Evolutionary conservation across 2,329 filamentous ascomycete genomes (phyloP).

Genomic region (Aspergillus unguis): DNA sequence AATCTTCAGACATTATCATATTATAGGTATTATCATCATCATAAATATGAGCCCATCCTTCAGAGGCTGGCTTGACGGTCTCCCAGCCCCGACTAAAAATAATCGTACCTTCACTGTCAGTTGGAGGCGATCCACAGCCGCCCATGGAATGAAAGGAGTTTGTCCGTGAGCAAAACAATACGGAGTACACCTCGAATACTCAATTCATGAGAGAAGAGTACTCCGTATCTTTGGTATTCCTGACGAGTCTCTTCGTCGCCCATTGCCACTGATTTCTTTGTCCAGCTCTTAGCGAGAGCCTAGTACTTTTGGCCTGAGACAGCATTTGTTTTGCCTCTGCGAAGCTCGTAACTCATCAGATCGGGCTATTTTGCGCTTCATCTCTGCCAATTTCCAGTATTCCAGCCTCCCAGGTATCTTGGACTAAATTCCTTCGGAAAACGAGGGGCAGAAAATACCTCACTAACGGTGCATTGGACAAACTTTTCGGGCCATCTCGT

Average conservation of each 20-base stretch:
- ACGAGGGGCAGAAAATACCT: constrained; percentile 4
- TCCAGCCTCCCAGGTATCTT: too few species aligned
- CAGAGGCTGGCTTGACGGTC: too few species aligned
- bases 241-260: neutral
- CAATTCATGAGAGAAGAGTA: too few species aligned
- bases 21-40: too few species aligned
- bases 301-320: constrained; percentile 6
- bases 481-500: neutral
- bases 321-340: constrained; percentile 1
- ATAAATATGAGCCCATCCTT: too few species aligned
- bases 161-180: neutral
- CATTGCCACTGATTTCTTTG: neutral
- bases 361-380: neutral
- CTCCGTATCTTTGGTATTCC: too few species aligned
- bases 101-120: constrained; percentile 1
- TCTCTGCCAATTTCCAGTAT: too few species aligned
- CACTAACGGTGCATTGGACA: constrained; percentile 2
- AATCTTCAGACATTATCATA: too few species aligned
- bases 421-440: neutral
- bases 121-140: constrained; percentile 15
- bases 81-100: neutral
- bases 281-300: neutral
- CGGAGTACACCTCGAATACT: too few species aligned
- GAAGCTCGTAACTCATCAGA: constrained; percentile 1
- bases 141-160: constrained; percentile 14